Base-by-base conservation (phyloP, 1,139 yeast species). In the Pneumocystis jirovecii region DNA sequence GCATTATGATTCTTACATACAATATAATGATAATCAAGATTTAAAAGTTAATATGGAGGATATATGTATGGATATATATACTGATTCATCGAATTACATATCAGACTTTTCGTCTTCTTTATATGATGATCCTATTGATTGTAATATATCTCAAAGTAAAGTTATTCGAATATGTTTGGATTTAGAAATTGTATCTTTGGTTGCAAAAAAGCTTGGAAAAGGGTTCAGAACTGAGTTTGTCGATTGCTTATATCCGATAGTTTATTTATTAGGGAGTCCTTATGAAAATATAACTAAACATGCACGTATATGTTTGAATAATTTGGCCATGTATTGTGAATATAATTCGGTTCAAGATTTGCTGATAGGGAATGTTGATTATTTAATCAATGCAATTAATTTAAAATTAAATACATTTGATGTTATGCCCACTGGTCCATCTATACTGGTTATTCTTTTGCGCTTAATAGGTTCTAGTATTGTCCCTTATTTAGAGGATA, bases 371-470 rank as follows among this genome's bases (percentile, higher is more conserved):
- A 91, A 91, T 72, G 81, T 85, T 70, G 97, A 91, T 72, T 91
- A 91, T 72, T 74, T 93, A 35, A 77, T 90, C 15, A 97, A 93
- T 74, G 77, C 90, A 0, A 76, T 90, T 21, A 85, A 96, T 7
- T 75, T 84, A 60, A 83, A 82, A 69, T 76, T 93, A 65, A 83
- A 88, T 37, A 82, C 87, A 3, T 83, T 89, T 10, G 80, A 82
- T 31, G 78, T 91, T 66, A 84, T 91, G 0, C 93, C 96, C 0
- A 79, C 89, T 50, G 81, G 89, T 0, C 84, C 95, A 0, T 83
- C 85, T 0, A 83, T 89, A 1, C 76, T 90, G 40, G 78, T 86
- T 65, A 84, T 89, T 6, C 75, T 90, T 57, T 78, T 88, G 29
- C 82, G 80, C 69, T 78, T 90, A 42, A 85, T 91, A 0, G 96